Base-by-base conservation (phyloP, 2,329 filamentous ascomycete species). In the Penicillium psychrosexuale region DNA sequence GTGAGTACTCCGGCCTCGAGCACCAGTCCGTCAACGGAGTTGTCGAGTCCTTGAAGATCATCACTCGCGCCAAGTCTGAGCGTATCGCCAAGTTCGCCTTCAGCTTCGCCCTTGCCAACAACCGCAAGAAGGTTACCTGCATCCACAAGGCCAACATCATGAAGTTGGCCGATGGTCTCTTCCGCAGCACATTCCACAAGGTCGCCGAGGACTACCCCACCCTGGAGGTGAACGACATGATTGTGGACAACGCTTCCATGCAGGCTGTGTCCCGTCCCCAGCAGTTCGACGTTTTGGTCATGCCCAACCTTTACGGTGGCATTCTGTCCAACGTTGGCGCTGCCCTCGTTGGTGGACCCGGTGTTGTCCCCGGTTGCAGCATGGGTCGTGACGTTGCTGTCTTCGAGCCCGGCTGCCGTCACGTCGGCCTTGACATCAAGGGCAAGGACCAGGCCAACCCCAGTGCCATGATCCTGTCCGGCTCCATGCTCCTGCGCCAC, bases 141-240 rank as follows among this genome's bases (percentile, higher is more conserved):
- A 97, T 99, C 75, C 94, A 99, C 88, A 99, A 99, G 85, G 94
- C 94, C 80, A 99, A 99, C 84, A 99, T 99, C 82, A 99, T 99
- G 94, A 99, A 99, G 85, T 84, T 99, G 57, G 93, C 92, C 75
- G 94, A 99, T 69, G 94, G 94, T 78, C 89, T 99, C 55, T 99
- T 99, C 90, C 89, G 94, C 76, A 93, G 87, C 81, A 97, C 94
- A 66, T 95, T 97, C 84, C 91, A 96, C 82, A 84, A 87, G 71
- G 87, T 94, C 66, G 90, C 91, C 65, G 89, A 95, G 82, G 91
- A 96, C 77, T 99, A 94, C 82, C 93, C 94, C 57, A 95, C 90
- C 61, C 84, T 99, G 68, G 90, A 97, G 82, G 88, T 88, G 74
- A 95, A 95, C 82, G 94, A 99, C 81, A 97, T 99, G 93, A 99